Evolutionary conservation across 768 basidiomycete genomes (phyloP).

Genomic region (Boletales sp.): DNA sequence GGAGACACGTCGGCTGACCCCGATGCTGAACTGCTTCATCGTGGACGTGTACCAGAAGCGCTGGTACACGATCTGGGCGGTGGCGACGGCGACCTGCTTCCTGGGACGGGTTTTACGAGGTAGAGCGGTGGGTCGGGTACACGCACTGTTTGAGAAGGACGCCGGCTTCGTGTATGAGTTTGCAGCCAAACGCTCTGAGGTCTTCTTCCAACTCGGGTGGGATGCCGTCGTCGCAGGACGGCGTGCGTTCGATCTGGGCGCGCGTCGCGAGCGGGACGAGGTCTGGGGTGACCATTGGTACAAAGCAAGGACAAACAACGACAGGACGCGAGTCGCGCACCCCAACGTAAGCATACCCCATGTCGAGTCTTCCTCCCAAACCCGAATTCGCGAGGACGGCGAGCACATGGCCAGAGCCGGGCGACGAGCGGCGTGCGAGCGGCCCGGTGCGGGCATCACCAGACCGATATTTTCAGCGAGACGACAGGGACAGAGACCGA

Average conservation of each 20-base stretch:
- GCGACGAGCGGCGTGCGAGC: constrained; percentile 21
- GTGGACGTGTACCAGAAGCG: constrained; percentile 96
- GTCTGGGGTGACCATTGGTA: constrained; percentile 39
- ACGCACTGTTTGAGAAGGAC: constrained; percentile 85
- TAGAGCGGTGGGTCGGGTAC: not conserved
- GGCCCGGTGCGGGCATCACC: constrained; percentile 20
- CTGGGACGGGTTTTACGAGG: constrained; percentile 34
- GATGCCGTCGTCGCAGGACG: constrained; percentile 80
- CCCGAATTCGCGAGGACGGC: constrained; percentile 26
- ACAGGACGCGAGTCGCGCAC: not conserved
- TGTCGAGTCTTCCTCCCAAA: constrained; percentile 31
- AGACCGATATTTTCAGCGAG: constrained; percentile 22
- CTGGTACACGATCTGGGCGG: constrained; percentile 95
- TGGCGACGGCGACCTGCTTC: constrained; percentile 96
- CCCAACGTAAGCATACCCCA: not conserved
- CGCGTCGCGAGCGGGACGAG: constrained; percentile 83
- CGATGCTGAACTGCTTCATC: constrained; percentile 91
- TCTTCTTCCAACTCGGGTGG: constrained; percentile 82
- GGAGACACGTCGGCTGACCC: constrained; percentile 47
- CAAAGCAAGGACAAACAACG: constrained; percentile 24
- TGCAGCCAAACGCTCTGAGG: constrained; percentile 86
- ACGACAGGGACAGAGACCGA: constrained; percentile 16
- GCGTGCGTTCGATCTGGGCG: constrained; percentile 72
- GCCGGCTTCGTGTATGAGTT: constrained; percentile 93
- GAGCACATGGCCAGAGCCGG: constrained; percentile 13